phyloP scores from a whole-genome alignment of 1,284 basidiomycete species.

The Ustilago xerochloae region DNA sequence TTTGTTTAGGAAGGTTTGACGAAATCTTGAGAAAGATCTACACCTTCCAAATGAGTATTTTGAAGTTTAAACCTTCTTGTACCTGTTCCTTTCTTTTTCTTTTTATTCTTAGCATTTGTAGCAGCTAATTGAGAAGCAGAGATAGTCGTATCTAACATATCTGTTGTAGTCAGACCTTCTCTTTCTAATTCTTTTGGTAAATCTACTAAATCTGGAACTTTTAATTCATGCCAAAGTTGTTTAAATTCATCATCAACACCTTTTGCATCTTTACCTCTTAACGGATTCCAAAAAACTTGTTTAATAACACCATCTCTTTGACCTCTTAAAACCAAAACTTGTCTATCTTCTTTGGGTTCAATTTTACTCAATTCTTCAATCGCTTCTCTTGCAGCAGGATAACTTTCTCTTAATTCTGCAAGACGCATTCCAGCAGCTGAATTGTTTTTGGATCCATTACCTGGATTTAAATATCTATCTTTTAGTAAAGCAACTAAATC shows the following conservation, averaged over 20 bases:
- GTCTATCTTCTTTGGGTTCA: slow-evolving; percentile 77
- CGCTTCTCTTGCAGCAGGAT: slow-evolving; percentile 77
- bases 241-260: slow-evolving; percentile 86
- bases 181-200: slow-evolving; percentile 79
- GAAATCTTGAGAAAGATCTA: slow-evolving; percentile 80
- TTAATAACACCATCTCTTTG: slow-evolving; percentile 77
- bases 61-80: slow-evolving; percentile 76
- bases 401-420: slow-evolving; percentile 84
- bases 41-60: slow-evolving; percentile 82
- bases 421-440: slow-evolving; percentile 77
- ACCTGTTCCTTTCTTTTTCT: too few species aligned
- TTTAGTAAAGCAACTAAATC: slow-evolving; percentile 81
- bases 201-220: slow-evolving; percentile 85
- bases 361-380: slow-evolving; percentile 60
- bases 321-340: slow-evolving; percentile 85
- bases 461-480: slow-evolving; percentile 53
- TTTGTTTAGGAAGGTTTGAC: slow-evolving; percentile 37
- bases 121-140: slow-evolving; percentile 28
- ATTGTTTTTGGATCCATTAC: slow-evolving; percentile 33
- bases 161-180: slow-evolving; percentile 61
- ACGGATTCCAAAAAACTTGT: slow-evolving; percentile 91
- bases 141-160: slow-evolving; percentile 53
- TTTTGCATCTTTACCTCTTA: slow-evolving; percentile 79
- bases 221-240: slow-evolving; percentile 84
- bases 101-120: slow-evolving; percentile 42